These are phyloP conservation scores for Boletus subcaerulescens DNA, from an alignment of 768 basidiomycete species.

Conservation along the genomic window DNA sequence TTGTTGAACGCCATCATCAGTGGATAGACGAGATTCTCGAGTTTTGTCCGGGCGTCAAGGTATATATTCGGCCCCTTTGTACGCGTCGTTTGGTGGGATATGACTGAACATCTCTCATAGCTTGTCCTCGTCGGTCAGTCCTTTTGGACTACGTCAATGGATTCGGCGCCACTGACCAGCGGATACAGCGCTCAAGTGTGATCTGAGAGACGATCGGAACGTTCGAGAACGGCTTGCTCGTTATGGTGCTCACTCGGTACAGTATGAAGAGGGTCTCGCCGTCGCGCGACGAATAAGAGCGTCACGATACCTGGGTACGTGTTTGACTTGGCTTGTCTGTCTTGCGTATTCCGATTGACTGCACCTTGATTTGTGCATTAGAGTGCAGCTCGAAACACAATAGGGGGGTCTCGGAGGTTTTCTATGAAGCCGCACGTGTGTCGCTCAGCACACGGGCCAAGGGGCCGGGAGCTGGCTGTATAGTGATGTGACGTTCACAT, in stretches of 20 bases:
- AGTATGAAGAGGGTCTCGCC: slow-evolving; percentile 90
- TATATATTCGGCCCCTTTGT: slow-evolving; percentile 29
- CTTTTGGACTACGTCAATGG: background rate
- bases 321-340: background rate
- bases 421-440: slow-evolving; percentile 87
- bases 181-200: slow-evolving; percentile 84
- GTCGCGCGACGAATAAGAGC: slow-evolving; percentile 90
- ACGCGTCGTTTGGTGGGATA: background rate
- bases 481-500: slow-evolving; percentile 52
- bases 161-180: slow-evolving; percentile 11
- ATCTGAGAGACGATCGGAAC: slow-evolving; percentile 80
- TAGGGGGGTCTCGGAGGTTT: slow-evolving; percentile 90
- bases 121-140: slow-evolving; percentile 84
- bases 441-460: slow-evolving; percentile 74
- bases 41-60: slow-evolving; percentile 94
- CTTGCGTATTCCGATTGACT: background rate
- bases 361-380: slow-evolving; percentile 26
- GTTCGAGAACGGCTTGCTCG: slow-evolving; percentile 71
- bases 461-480: slow-evolving; percentile 55
- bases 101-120: slow-evolving; percentile 36
- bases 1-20: slow-evolving; percentile 39
- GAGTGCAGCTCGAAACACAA: slow-evolving; percentile 99
- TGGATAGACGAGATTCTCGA: slow-evolving; percentile 93
- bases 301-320: slow-evolving; percentile 85
- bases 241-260: slow-evolving; percentile 67